Evolutionary conservation across 495 filamentous ascomycete genomes (phyloP).

Genomic region (Parmelia sp.): DNA sequence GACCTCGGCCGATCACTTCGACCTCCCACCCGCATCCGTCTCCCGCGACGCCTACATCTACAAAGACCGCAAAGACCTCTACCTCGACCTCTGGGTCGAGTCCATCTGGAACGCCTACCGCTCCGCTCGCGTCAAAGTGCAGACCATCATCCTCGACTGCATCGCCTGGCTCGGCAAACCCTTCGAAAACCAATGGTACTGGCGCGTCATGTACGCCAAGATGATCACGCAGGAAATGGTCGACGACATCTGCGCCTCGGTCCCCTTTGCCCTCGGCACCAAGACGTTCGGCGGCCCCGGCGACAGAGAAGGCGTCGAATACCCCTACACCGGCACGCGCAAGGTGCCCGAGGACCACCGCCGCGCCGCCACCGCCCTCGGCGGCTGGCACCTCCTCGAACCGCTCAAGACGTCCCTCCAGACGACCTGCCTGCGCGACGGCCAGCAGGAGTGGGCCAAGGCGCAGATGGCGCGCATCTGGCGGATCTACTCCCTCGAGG

Average conservation of each 20-base stretch:
- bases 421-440: slow-evolving; percentile 22
- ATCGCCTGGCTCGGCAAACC: slow-evolving; percentile 18
- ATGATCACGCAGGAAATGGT: slow-evolving; percentile 31
- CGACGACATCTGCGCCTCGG: slow-evolving; percentile 38
- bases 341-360: slow-evolving; percentile 30
- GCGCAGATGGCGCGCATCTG: slow-evolving; percentile 34
- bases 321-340: slow-evolving; percentile 32
- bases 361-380: slow-evolving; percentile 34
- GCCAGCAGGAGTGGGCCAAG: slow-evolving; percentile 31
- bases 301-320: slow-evolving; percentile 33
- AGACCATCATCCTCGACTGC: slow-evolving; percentile 41
- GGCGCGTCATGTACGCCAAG: slow-evolving; percentile 23
- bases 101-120: slow-evolving; percentile 60
- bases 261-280: slow-evolving; percentile 39
- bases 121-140: slow-evolving; percentile 49
- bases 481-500: slow-evolving; percentile 30
- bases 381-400: slow-evolving; percentile 36
- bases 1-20: slow-evolving; percentile 31
- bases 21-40: slow-evolving; percentile 22
- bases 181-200: slow-evolving; percentile 19
- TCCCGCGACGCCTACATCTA: slow-evolving; percentile 37
- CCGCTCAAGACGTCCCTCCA: slow-evolving; percentile 17
- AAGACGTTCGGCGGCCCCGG: slow-evolving; percentile 33
- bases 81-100: slow-evolving; percentile 53
- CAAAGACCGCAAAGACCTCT: slow-evolving; percentile 51